Percentiles rank a stretch among this genome's conserved stretches.
Evolutionary conservation across 192 early-diverging fungal species (phyloP).

Genomic region (Rhizophlyctis rosea): DNA sequence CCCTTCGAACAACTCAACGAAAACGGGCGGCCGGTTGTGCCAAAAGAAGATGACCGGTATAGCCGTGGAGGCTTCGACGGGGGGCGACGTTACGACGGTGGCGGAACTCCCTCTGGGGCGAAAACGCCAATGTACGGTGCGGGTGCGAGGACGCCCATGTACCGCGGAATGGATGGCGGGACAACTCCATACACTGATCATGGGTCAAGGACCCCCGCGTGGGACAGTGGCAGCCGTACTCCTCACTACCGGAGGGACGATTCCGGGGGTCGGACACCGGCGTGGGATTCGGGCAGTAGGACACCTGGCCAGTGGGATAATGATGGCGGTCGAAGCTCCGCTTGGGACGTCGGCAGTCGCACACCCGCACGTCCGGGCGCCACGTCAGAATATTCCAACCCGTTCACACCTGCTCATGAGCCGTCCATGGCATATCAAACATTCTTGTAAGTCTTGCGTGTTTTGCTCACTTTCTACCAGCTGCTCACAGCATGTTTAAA

Average conservation of each 20-base stretch:
- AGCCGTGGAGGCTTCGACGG: no score
- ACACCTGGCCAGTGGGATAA: slow-evolving; percentile 46
- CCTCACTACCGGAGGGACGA: slow-evolving; percentile 61
- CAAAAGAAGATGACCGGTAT: no score
- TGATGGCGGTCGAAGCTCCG: slow-evolving; percentile 35
- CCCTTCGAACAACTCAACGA: no score
- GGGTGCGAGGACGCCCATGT: slow-evolving; percentile 59
- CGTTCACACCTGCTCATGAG: slow-evolving; percentile 14
- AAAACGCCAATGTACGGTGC: no score
- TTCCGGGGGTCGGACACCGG: slow-evolving; percentile 30
- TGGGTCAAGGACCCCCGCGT: slow-evolving; percentile 37
- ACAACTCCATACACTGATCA: slow-evolving; percentile 56
- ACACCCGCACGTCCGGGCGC: no score
- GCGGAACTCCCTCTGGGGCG: slow-evolving; percentile 70
- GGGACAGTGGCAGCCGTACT: slow-evolving; percentile 51
- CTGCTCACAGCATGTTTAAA: neutral
- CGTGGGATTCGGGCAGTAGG: slow-evolving; percentile 56
- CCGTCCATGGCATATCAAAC: slow-evolving; percentile 7
- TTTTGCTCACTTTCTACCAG: slow-evolving; percentile 1
- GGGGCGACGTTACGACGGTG: slow-evolving; percentile 47
- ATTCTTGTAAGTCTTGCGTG: slow-evolving; percentile 4
- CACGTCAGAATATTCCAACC: no score
- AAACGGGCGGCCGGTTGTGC: no score
- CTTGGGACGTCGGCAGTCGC: no score
- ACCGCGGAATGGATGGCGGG: slow-evolving; percentile 25